Evolutionary conservation across 371 early-diverging fungal genomes (phyloP).

Genomic region (Mortierella sp.): DNA sequence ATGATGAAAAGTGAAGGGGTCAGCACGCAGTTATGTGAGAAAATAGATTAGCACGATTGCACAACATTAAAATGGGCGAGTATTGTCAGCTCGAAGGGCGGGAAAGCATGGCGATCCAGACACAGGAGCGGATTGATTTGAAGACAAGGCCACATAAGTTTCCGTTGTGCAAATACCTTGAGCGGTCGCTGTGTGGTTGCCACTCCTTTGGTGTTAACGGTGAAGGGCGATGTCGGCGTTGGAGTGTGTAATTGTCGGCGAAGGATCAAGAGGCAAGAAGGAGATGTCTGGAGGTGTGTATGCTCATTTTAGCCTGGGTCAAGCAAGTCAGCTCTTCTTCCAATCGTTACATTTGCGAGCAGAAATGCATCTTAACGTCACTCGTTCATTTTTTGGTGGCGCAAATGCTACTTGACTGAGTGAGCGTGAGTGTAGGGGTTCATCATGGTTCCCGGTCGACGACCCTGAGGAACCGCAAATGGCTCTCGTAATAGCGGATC

Average conservation of each 20-base stretch:
- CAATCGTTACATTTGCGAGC: too few species aligned
- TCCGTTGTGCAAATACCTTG: neutral
- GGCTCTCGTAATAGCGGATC: slow-evolving; percentile 13
- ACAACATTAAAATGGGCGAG: neutral
- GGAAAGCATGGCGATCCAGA: neutral
- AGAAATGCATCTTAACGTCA: too few species aligned
- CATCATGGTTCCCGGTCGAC: neutral
- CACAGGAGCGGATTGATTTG: neutral
- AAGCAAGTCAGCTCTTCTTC: neutral
- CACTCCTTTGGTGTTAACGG: neutral
- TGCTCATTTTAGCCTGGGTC: neutral
- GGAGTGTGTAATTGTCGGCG: neutral
- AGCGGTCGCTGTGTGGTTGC: neutral
- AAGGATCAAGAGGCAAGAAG: neutral
- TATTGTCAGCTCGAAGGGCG: neutral
- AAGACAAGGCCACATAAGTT: neutral
- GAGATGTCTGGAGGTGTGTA: neutral
- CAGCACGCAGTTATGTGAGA: neutral
- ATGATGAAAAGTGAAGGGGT: neutral
- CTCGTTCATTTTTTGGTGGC: neutral
- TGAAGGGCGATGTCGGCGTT: neutral
- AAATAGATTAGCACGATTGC: neutral
- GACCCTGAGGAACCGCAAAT: slow-evolving; percentile 3
- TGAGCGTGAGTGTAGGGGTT: neutral
- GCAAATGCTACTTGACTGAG: neutral